Percentiles rank a stretch among this genome's conserved stretches.
Evolutionary conservation across 371 early-diverging fungal species (phyloP).

Genomic region (Umbelopsis sp.): DNA sequence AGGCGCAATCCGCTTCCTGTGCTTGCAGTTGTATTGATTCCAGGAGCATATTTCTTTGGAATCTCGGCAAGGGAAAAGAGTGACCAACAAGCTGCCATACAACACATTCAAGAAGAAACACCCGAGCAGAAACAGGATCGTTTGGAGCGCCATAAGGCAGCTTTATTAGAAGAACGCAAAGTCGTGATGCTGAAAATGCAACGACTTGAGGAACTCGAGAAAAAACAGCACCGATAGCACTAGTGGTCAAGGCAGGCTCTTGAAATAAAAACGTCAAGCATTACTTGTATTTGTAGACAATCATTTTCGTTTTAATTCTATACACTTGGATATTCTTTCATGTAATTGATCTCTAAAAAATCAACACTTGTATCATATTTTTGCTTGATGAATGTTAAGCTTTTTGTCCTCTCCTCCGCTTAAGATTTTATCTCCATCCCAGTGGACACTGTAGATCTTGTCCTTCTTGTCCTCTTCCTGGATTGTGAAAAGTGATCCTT

Average conservation of each 20-base stretch:
- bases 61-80: conserved; percentile 15
- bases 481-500: conserved; percentile 74
- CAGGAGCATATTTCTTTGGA: conserved; percentile 8
- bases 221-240: neutral
- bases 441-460: conserved; percentile 83
- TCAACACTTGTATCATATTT: conserved; percentile 25
- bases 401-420: conserved; percentile 88
- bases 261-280: no score
- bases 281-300: no score
- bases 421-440: conserved; percentile 73
- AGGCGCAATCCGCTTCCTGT: neutral
- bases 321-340: neutral
- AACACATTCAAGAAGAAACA: conserved; percentile 11
- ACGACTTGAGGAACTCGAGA: conserved; percentile 1
- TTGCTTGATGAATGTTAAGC: conserved; percentile 71
- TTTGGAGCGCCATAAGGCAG: conserved; percentile 5
- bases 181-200: conserved; percentile 11
- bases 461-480: conserved; percentile 47
- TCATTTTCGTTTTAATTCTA: neutral
- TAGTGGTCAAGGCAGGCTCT: neutral
- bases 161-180: conserved; percentile 9
- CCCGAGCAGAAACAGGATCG: conserved; percentile 5
- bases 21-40: neutral
- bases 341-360: conserved; percentile 3
- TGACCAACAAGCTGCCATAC: conserved; percentile 1